Evolutionary conservation across 768 basidiomycete genomes (phyloP), one percentile per base, ranked within the genome.

Genomic region (Coprinopsis cinerea): DNA sequence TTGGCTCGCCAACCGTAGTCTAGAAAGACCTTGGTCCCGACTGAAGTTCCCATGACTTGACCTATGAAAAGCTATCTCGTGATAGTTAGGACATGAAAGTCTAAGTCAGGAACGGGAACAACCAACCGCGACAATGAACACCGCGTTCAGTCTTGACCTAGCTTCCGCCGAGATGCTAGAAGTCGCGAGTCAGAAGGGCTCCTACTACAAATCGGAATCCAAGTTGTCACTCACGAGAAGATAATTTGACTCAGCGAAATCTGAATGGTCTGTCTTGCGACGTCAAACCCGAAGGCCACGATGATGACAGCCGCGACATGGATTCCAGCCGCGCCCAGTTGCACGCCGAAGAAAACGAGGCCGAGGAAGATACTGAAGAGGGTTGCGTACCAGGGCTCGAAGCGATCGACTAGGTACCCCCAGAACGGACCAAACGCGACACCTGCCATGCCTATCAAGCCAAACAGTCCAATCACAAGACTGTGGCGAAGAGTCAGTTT

Each of bases 21-120:
- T 20, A 83, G 73, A 66, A 88, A 92, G 1, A 92, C 77, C 28
- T 76, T 62, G 0, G 87, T 85, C 18, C 88, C 83, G 1, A 84
- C 84, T 0, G 85, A 75, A 0, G 88, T 90, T 15, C 90, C 90
- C 65, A 87, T 82, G 7, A 91, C 85, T 68, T 92, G 88, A 0
- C 90, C 90, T 20, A 87, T 74, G 64, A 40, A 25, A 24, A 11
- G 36, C 48, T 43, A 18, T 11, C 22, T 37, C 41, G 10, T 34
- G 13, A 17, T 44, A n/a, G 11, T 47, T 22, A 40, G 36, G 15
- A 34, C 2, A 3, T 7, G 2, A 6, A 36, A 26, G 6, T 15
- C 14, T 18, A 52, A 48, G 25, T 17, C n/a, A 9, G 28, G 17
- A 44, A 24, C 23, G 25, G 15, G 14, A 22, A n/a, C 28, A 13